These are phyloP conservation scores for Verticillium tricorpus DNA, from an alignment of 2,329 filamentous ascomycete genomes.

Conservation along the genomic window DNA sequence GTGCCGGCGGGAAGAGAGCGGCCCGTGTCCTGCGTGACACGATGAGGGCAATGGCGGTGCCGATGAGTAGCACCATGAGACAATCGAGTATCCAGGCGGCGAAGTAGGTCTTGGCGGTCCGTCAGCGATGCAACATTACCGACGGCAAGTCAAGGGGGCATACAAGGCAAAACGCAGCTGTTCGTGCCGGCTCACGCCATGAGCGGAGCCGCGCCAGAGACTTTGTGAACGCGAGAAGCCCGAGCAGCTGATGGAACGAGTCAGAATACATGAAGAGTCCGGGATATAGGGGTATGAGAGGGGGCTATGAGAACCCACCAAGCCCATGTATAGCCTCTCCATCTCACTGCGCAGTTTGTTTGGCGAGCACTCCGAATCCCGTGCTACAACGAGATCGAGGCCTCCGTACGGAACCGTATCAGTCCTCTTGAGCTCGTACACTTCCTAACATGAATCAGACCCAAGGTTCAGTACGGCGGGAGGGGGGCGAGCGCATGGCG, in stretches of 20 bases:
- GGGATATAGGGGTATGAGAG: no score
- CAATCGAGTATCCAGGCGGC: conserved; percentile 19
- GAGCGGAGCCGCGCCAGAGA: conserved; percentile 56
- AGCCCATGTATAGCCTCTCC: conserved; percentile 60
- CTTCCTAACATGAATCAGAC: conserved; percentile 29
- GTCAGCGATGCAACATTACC: conserved; percentile 31
- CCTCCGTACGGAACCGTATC: conserved; percentile 46
- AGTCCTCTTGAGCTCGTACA: conserved; percentile 47
- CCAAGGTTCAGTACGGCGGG: background rate
- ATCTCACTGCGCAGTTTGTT: conserved; percentile 20
- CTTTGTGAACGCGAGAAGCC: conserved; percentile 48
- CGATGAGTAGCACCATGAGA: conserved; percentile 34
- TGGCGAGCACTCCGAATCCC: conserved; percentile 51
- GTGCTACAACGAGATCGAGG: conserved; percentile 57
- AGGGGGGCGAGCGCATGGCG: background rate
- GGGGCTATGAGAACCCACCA: conserved; percentile 18
- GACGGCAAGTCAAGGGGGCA: background rate
- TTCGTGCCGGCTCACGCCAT: conserved; percentile 56
- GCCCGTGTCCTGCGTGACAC: conserved; percentile 26
- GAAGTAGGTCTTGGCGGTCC: conserved; percentile 1
- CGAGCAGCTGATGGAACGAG: conserved; percentile 31
- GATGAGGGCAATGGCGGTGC: conserved; percentile 45
- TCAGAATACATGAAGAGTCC: background rate
- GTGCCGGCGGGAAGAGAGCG: conserved; percentile 53
- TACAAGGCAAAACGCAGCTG: conserved; percentile 48